A percentile compares a stretch with the other conserved stretches of the same genome.
These are phyloP conservation scores for Acanthochlamys bracteata DNA, from an alignment of 106 monocot genomes.

Conservation along the genomic window DNA sequence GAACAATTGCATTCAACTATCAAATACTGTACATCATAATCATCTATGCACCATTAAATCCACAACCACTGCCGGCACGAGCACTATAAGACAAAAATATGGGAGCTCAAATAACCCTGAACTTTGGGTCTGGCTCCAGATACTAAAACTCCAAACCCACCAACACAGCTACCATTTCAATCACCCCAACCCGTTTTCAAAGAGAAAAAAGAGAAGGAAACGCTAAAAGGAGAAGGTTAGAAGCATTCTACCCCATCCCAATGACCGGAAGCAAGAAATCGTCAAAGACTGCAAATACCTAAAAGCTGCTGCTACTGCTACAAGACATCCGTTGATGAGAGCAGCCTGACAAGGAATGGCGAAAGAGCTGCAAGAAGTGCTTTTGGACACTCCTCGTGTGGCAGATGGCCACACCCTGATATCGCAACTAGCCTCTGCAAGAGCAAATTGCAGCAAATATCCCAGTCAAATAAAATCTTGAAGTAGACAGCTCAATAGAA, in stretches of 20 bases:
- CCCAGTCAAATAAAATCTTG: background rate
- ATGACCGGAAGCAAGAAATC: background rate
- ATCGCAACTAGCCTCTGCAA: conserved; percentile 83
- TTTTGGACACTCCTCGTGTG: conserved; percentile 93
- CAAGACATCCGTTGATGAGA: conserved; percentile 29
- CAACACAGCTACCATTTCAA: background rate
- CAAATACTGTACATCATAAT: background rate
- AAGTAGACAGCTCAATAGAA: background rate
- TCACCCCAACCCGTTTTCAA: background rate
- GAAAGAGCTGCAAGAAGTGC: conserved; percentile 78
- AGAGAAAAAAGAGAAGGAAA: background rate
- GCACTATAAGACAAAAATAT: conserved; percentile 22
- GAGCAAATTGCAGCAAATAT: background rate
- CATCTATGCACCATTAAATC: background rate
- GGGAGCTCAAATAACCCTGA: conserved; percentile 67
- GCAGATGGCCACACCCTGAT: conserved; percentile 89
- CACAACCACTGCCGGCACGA: background rate
- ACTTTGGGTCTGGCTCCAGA: conserved; percentile 49
- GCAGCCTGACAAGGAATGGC: conserved; percentile 65
- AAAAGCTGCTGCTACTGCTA: conserved; percentile 27
- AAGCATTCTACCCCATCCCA: conserved; percentile 6
- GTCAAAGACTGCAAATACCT: background rate
- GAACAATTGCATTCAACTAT: background rate
- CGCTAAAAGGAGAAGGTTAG: conserved; percentile 11
- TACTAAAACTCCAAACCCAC: conserved; percentile 1